Evolutionary conservation across 768 basidiomycete species (phyloP), one percentile per base, ranked within the genome.

Genomic region (Dioszegia aurantiaca): DNA sequence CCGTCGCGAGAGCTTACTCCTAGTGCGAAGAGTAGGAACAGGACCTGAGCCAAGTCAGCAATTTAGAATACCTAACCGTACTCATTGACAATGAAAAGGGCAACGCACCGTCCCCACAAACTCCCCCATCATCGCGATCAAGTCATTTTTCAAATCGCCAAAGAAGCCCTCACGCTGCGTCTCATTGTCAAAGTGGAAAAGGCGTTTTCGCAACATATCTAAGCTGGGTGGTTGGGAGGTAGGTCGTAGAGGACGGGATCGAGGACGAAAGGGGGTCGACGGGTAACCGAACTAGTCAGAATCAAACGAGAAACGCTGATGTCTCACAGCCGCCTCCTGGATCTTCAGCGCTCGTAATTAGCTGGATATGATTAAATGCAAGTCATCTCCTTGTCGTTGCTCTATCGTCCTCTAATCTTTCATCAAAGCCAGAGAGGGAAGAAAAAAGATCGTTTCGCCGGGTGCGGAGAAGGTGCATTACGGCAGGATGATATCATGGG

Each of bases 21-120:
- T 16, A 71, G 47, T 27, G 60, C 44, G 55, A 73, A 71, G 10
- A 75, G 49, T 28, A 75, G 65, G 64, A 75, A 75, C 28, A 72
- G 52, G 17, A 67, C 36, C 51, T 53, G 39, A 26, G 9, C 21
- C 62, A n/a, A 5, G 14, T 51, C 30, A 31, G 49, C 27, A 4
- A 33, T n/a, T n/a, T n/a, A n/a, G n/a, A n/a, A n/a, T 1, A 33
- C 14, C 26, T 27, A 24, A 19, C 16, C 19, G 21, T 47, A 23
- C 8, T 30, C n/a, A n/a, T n/a, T n/a, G n/a, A 26, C 45, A 24
- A 27, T 47, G n/a, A 12, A 23, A 2, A 30, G 14, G 14, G 11
- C 3, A 16, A 53, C 54, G 6, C 24, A 55, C 56, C 14, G 65
- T 67, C 27, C 70, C 72, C 41, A 70, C 55, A 41, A 73, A 73